Conservation (phyloP, 495 filamentous ascomycete genomes). For the Neurospora sp. region DNA sequence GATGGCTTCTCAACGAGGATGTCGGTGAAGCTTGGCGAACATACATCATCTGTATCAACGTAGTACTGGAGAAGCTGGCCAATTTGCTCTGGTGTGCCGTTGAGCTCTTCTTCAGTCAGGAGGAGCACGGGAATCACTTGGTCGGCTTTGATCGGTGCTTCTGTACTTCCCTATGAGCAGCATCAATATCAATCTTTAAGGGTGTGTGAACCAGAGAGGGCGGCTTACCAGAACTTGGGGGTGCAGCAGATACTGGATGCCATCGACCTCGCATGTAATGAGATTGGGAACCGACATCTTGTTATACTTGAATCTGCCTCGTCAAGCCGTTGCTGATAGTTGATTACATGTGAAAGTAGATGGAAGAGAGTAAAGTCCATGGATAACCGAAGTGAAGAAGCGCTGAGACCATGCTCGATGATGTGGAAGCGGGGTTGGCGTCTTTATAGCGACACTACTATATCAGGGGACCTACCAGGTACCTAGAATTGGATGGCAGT, state of each 20-base stretch:
- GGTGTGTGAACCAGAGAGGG: not conserved
- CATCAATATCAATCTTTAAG: not conserved
- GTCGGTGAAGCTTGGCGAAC: constrained; percentile 42
- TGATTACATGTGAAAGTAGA: fast-evolving
- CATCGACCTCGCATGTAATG: not conserved
- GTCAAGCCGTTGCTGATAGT: not conserved
- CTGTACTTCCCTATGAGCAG: constrained; percentile 1
- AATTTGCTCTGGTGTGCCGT: not conserved
- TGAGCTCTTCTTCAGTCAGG: not conserved
- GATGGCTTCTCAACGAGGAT: constrained; percentile 31
- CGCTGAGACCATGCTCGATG: not conserved
- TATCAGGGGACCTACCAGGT: not conserved
- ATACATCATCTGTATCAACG: constrained; percentile 21
- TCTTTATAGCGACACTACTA: not conserved
- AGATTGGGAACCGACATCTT: not conserved
- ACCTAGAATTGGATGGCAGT: not conserved
- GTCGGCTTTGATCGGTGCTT: constrained; percentile 5
- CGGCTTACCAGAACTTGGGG: not conserved
- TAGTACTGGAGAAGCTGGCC: not conserved
- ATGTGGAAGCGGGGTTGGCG: not conserved
- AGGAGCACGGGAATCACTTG: constrained; percentile 6
- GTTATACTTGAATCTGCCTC: not conserved
- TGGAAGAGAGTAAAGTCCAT: not conserved
- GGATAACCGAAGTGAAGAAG: not conserved
- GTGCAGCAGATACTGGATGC: not conserved